Conservation (phyloP, 2,329 filamentous ascomycete genomes). For the Zasmidium citrigriseum region DNA sequence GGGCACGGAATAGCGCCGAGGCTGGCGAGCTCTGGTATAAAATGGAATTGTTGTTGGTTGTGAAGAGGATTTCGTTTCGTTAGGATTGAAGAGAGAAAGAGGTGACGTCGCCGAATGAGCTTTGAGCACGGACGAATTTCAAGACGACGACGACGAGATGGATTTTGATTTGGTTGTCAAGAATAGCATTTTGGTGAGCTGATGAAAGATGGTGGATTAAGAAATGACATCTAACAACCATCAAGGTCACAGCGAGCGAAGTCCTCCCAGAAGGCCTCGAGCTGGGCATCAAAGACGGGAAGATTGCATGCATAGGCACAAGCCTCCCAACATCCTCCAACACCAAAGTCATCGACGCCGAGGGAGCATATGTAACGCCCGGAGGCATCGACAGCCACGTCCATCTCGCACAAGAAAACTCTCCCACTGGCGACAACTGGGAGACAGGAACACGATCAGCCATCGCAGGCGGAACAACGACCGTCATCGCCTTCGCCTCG, state of each 20-base stretch:
- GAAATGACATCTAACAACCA: not conserved
- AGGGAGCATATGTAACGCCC: slow-evolving; percentile 49
- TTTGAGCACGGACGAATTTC: not conserved
- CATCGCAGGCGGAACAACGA: slow-evolving; percentile 61
- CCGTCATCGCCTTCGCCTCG: slow-evolving; percentile 59
- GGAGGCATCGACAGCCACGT: slow-evolving; percentile 54
- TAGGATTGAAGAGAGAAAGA: not conserved
- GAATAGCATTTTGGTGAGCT: slow-evolving; percentile 45
- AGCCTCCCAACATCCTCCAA: slow-evolving; percentile 35
- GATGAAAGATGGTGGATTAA: not conserved
- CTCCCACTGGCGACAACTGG: slow-evolving; percentile 47
- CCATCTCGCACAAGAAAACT: slow-evolving; percentile 49
- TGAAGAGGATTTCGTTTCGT: not conserved
- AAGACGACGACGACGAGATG: slow-evolving; percentile 16
- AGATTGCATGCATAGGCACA: slow-evolving; percentile 48
- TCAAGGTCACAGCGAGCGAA: slow-evolving; percentile 50
- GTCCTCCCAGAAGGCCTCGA: slow-evolving; percentile 45
- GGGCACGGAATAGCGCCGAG: not conserved
- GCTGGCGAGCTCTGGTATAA: not conserved
- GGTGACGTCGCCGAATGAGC: not conserved
- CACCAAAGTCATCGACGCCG: slow-evolving; percentile 46
- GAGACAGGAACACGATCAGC: slow-evolving; percentile 56
- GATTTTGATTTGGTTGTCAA: slow-evolving; percentile 44
- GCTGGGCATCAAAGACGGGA: slow-evolving; percentile 51
- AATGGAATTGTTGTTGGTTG: not conserved